phyloP scores from a whole-genome alignment of 2,329 filamentous ascomycete species.

The Xylaria arbuscula region DNA sequence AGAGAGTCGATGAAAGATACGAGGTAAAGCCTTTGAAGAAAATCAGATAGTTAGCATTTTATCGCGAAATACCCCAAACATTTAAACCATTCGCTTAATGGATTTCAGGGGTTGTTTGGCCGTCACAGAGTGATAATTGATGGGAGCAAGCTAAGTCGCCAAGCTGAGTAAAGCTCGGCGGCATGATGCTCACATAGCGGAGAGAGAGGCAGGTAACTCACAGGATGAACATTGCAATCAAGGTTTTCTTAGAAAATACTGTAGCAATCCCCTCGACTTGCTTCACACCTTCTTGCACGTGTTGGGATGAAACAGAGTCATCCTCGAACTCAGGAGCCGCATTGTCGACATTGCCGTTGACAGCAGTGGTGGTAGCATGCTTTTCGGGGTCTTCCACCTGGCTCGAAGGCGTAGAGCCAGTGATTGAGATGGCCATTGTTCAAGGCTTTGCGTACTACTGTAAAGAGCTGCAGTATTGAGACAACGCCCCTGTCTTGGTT shows the following conservation, averaged over 20 bases:
- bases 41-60: neutral
- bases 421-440: constrained; percentile 15
- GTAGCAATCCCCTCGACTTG: constrained; percentile 54
- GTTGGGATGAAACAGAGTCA: constrained; percentile 43
- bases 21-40: constrained; percentile 52
- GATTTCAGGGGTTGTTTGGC: too few relatives aligned
- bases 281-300: constrained; percentile 54
- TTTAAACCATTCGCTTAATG: too few relatives aligned
- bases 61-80: neutral
- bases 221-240: constrained; percentile 53
- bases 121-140: too few relatives aligned
- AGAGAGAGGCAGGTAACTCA: constrained; percentile 44
- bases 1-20: constrained; percentile 54
- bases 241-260: constrained; percentile 47
- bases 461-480: neutral
- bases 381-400: constrained; percentile 13
- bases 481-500: neutral
- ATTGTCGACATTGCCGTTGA: constrained; percentile 4
- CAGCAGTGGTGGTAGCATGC: neutral
- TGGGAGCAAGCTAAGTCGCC: neutral
- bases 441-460: neutral
- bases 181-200: neutral
- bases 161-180: neutral
- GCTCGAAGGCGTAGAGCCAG: constrained; percentile 9
- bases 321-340: constrained; percentile 15